These are phyloP conservation scores for Tremellales sp. DNA, from an alignment of 1,284 basidiomycete genomes.

Conservation along the genomic window DNA sequence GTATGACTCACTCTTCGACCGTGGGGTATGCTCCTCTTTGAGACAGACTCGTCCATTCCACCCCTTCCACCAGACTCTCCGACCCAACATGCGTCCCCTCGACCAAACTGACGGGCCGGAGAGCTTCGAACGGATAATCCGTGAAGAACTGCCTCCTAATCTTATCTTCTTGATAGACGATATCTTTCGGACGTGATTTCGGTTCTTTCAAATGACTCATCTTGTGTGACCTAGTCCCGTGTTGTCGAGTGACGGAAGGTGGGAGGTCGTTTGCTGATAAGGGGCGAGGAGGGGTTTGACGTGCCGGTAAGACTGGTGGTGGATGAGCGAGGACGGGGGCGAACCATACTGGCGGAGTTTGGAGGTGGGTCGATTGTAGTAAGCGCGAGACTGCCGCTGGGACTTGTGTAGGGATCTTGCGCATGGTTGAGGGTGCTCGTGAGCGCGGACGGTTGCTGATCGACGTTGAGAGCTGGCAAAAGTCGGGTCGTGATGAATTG, in stretches of 20 bases:
- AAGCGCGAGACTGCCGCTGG: slow-evolving; percentile 83
- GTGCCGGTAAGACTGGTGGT: slow-evolving; percentile 75
- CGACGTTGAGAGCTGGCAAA: too few species aligned
- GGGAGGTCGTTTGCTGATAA: slow-evolving; percentile 27
- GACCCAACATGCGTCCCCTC: slow-evolving; percentile 57
- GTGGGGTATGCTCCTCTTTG: slow-evolving; percentile 78
- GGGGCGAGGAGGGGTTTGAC: slow-evolving; percentile 59
- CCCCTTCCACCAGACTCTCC: slow-evolving; percentile 58
- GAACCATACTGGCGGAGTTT: slow-evolving; percentile 76
- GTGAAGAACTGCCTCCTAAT: slow-evolving; percentile 86
- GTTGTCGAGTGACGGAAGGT: neutral
- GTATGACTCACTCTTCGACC: slow-evolving; percentile 78
- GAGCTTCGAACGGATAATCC: slow-evolving; percentile 95
- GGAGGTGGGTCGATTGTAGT: slow-evolving; percentile 65
- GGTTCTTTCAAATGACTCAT: slow-evolving; percentile 51
- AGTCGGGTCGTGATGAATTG: too few species aligned
- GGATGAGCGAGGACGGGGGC: slow-evolving; percentile 81
- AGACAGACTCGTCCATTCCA: slow-evolving; percentile 66
- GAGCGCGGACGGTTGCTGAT: neutral
- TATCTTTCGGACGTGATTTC: slow-evolving; percentile 58
- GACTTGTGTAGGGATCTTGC: slow-evolving; percentile 80
- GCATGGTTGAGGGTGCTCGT: slow-evolving; percentile 54
- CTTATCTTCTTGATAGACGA: slow-evolving; percentile 80
- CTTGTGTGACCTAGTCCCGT: slow-evolving; percentile 13
- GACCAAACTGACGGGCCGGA: slow-evolving; percentile 71